Conservation (phyloP, 805 yeast species). For the Candida verbasci region DNA sequence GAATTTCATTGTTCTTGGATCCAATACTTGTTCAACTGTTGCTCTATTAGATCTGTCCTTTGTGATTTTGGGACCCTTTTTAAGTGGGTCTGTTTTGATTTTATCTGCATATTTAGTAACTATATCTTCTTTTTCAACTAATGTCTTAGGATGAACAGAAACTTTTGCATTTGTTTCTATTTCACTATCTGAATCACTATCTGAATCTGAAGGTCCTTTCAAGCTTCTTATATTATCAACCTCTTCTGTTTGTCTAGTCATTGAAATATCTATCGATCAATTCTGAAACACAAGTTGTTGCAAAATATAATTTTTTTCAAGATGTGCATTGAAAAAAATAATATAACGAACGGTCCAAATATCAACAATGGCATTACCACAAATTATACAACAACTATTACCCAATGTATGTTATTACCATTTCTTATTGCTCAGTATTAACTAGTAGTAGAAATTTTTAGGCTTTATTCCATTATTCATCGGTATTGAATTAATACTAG, state of each 20-base stretch:
- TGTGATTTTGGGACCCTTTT: conserved; percentile 54
- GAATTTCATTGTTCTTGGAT: conserved; percentile 87
- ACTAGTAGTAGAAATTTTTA: conserved; percentile 49
- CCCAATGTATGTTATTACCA: conserved; percentile 17
- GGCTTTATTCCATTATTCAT: conserved; percentile 71
- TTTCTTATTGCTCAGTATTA: neutral
- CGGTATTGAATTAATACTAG: conserved; percentile 80
- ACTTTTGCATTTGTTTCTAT: neutral
- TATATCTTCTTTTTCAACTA: conserved; percentile 41
- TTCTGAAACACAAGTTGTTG: no score
- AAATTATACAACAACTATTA: conserved; percentile 9
- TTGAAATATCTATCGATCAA: no score
- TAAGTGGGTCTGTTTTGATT: conserved; percentile 60
- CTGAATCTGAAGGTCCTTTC: conserved; percentile 13
- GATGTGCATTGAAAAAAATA: no score
- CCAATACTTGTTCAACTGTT: conserved; percentile 93
- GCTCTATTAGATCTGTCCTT: conserved; percentile 92
- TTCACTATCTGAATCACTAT: conserved; percentile 13
- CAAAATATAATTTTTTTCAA: no score
- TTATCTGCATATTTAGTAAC: conserved; percentile 60
- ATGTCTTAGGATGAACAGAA: conserved; percentile 14
- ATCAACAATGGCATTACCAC: conserved; percentile 5
- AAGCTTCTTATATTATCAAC: no score
- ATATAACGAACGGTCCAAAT: no score
- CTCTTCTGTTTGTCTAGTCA: neutral